Percentiles rank a stretch among this genome's conserved stretches.
Conservation (phyloP, 352 stramenopile genomes). For the Phytopythium boreale region DNA sequence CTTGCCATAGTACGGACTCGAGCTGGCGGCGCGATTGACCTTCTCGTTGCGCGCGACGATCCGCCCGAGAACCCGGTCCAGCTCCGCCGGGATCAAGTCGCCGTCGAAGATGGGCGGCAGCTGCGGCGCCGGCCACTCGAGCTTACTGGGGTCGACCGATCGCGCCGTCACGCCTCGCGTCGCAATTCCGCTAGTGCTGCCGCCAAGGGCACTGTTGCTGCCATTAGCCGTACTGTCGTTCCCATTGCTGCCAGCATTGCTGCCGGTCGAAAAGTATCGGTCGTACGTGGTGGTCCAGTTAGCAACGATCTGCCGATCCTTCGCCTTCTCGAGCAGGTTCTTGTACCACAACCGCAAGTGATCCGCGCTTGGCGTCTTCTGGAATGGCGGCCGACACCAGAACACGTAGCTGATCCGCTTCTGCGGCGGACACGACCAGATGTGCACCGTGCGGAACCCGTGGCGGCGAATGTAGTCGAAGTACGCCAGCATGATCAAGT, state of each 20-base stretch:
- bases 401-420: constrained; percentile 98
- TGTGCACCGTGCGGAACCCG: constrained; percentile 94
- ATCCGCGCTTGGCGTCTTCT: constrained; percentile 93
- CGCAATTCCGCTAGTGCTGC: constrained; percentile 22
- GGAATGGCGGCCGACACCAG: constrained; percentile 94
- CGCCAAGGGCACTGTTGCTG: neutral
- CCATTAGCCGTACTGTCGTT: neutral
- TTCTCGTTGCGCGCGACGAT: constrained; percentile 68
- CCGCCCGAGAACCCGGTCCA: constrained; percentile 69
- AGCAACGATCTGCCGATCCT: constrained; percentile 59
- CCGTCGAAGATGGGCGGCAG: constrained; percentile 81
- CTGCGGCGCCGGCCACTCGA: constrained; percentile 52
- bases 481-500: constrained; percentile 95
- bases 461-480: constrained; percentile 93
- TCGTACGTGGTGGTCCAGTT: constrained; percentile 72
- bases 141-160: constrained; percentile 91
- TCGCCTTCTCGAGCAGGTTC: constrained; percentile 70
- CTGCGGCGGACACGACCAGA: constrained; percentile 94
- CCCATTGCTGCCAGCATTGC: neutral
- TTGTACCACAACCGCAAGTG: constrained; percentile 95
- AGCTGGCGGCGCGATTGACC: constrained; percentile 33
- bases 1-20: constrained; percentile 29
- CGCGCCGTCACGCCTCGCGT: constrained; percentile 54
- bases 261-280: constrained; percentile 43
- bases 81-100: constrained; percentile 72